Evolutionary conservation across 2,329 filamentous ascomycete genomes (phyloP).

Genomic region (Ophiostoma pallidulum): DNA sequence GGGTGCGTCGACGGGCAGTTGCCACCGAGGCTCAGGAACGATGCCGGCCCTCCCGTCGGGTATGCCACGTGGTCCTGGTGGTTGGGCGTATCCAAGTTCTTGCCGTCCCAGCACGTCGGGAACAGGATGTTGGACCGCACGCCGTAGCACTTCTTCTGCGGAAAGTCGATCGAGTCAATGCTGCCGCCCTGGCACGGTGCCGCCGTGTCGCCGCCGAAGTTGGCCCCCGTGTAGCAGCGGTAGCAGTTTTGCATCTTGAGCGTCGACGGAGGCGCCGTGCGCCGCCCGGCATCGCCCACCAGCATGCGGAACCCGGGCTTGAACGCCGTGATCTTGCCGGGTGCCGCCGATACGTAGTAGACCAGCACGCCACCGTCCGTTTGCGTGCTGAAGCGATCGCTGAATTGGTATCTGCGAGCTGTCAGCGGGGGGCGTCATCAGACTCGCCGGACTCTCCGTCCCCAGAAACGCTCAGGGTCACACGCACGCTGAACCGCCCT

Average conservation of each 20-base stretch:
- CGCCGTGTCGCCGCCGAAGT: slow-evolving; percentile 36
- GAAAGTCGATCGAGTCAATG: slow-evolving; percentile 31
- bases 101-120: slow-evolving; percentile 43
- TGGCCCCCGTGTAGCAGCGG: slow-evolving; percentile 35
- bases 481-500: slow-evolving; percentile 49
- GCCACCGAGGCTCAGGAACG: slow-evolving; percentile 32
- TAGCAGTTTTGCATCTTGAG: slow-evolving; percentile 32
- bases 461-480: slow-evolving; percentile 16
- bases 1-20: slow-evolving; percentile 30
- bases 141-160: slow-evolving; percentile 30
- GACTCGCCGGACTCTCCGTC: too few species aligned
- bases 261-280: slow-evolving; percentile 23
- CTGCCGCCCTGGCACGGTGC: slow-evolving; percentile 33
- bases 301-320: slow-evolving; percentile 41
- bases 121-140: slow-evolving; percentile 39
- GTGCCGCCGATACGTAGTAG: slow-evolving; percentile 36
- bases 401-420: slow-evolving; percentile 27
- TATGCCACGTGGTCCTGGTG: slow-evolving; percentile 38
- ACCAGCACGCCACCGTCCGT: slow-evolving; percentile 34
- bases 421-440: not conserved
- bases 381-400: slow-evolving; percentile 32
- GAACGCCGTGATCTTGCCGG: slow-evolving; percentile 34
- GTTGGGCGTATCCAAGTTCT: slow-evolving; percentile 37
- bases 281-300: slow-evolving; percentile 31
- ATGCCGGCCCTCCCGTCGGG: slow-evolving; percentile 33